Evolutionary conservation across 805 yeast species (phyloP), one percentile per base, ranked within the genome.

Genomic region (Yarrowia sp.): DNA sequence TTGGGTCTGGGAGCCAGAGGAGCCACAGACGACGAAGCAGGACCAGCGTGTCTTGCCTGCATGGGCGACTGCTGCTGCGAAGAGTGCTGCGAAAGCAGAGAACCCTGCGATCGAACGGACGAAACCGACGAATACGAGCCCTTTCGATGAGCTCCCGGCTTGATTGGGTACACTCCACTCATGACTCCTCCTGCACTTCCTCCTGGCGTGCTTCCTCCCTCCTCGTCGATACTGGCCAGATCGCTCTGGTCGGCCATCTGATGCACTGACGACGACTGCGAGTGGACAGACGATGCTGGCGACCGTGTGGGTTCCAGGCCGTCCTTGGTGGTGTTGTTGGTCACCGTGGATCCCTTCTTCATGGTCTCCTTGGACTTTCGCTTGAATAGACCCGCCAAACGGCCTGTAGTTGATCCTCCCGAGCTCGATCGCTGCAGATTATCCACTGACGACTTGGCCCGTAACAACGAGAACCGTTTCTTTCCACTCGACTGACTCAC

Each of bases 351-450:
- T 46, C 49, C 49, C 41, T 43, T 43, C 38, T 59, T 59, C 42
- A 59, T 59, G 15, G 52, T 15, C 16, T 59, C 65, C 65, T 59
- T 59, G 52, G 65, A 59, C 52, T 59, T 59, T 16, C 65, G 65
- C 36, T 45, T 59, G 52, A 59, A 59, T 2, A 59, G 65, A 2
- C 65, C 65, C 9, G 35, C 50, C 38, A 59, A 59, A n/a, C 65
- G 41, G 15, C 65, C 65, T 2, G 43, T n/a, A 15, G 53, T 12
- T 2, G 52, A 45, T 2, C 52, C 65, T 9, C 65, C 45, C 2
- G 52, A 45, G 4, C 41, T 32, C 14, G 50, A 11, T 12, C 65
- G 65, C n/a, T 59, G 65, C 12, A 63, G 45, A 15, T 49, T 49
- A 26, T 63, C 67, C 41, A 63, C 56, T 1, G 67, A 63, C n/a